Evolutionary conservation across 2,329 filamentous ascomycete species (phyloP), one percentile per base, ranked within the genome.

Genomic region (Chaetomium strumarium): DNA sequence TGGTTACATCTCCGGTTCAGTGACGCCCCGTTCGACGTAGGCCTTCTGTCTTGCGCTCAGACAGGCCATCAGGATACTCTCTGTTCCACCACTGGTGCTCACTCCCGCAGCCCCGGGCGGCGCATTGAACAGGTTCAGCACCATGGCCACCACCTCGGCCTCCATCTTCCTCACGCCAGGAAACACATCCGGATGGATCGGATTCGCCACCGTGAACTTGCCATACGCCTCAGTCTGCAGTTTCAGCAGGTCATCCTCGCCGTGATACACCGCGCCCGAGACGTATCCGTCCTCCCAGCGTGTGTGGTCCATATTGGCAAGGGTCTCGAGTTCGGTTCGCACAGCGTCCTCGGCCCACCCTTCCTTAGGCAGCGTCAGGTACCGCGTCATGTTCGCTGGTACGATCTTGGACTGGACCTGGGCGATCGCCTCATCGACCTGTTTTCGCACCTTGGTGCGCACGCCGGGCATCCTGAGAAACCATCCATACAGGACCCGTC

Each of bases 161-260:
- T 99, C 93, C 93, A 99, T 99, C 80, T 99, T 99, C 64, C 93
- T 79, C 48, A 99, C 91, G 29, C 92, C 93, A 14, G 93, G 93
- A 72, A 99, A 99, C 40, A 99, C 92, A 72, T 99, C 93, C 7
- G 93, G 93, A 69, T 99, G 93, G 61, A 99, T 93, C 3, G 93
- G 93, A 69, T 99, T 99, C 37, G 90, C 81, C 30, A 99, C 93
- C 46, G 90, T 92, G 68, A 99, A 99, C 70, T 88, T 87, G 59
- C 88, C 87, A 76, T 92, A 97, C 0, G 93, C 92, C 67, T 96
- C 89, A 6, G 88, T 88, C 74, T 99, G 93, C 37, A 99, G 75
- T 64, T 86, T 81, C 55, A 93, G 72, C 61, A 99, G 73, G 41
- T 86, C 84, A 37, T 88, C 80, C 49, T 93, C 93, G 59, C 93